Percentiles rank a stretch among this genome's conserved stretches.
These are phyloP conservation scores for Beauveria sp. DNA, from an alignment of 2,329 filamentous ascomycete genomes.

Conservation along the genomic window DNA sequence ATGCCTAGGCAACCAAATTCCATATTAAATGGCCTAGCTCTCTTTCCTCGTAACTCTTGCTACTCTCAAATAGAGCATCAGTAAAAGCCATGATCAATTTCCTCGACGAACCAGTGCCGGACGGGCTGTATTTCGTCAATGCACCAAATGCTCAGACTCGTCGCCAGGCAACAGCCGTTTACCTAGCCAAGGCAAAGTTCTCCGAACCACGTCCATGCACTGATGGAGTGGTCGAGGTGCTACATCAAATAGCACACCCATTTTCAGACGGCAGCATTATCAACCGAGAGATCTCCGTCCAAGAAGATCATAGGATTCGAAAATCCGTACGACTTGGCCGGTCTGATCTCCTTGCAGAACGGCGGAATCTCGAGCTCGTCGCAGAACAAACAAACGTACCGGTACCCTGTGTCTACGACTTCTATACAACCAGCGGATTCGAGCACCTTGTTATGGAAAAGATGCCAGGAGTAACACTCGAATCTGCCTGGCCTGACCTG, in stretches of 20 bases:
- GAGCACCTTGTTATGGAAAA: constrained; percentile 1
- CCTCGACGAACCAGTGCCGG: not conserved
- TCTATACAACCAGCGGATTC: not conserved
- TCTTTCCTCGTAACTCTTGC: not conserved
- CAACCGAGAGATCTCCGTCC: not conserved
- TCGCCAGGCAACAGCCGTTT: not conserved
- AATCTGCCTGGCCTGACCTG: not conserved
- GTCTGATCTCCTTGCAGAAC: not conserved
- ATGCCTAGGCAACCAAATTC: too few relatives aligned
- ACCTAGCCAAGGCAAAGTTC: not conserved
- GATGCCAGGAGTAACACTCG: not conserved
- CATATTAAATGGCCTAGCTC: too few relatives aligned
- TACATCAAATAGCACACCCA: not conserved
- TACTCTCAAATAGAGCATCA: not conserved
- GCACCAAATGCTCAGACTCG: constrained; percentile 3
- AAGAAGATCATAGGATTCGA: not conserved
- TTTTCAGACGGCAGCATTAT: constrained; percentile 2
- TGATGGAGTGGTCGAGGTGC: not conserved
- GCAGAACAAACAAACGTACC: not conserved
- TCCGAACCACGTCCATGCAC: not conserved
- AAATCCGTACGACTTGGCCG: not conserved
- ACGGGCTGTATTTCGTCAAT: constrained; percentile 1
- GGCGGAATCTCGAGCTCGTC: constrained; percentile 1
- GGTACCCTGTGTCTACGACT: constrained; percentile 3
- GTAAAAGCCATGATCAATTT: not conserved